Percentiles rank a stretch among this genome's conserved stretches.
Conservation (phyloP, 2,329 filamentous ascomycete genomes). For the Monilinia polystroma region DNA sequence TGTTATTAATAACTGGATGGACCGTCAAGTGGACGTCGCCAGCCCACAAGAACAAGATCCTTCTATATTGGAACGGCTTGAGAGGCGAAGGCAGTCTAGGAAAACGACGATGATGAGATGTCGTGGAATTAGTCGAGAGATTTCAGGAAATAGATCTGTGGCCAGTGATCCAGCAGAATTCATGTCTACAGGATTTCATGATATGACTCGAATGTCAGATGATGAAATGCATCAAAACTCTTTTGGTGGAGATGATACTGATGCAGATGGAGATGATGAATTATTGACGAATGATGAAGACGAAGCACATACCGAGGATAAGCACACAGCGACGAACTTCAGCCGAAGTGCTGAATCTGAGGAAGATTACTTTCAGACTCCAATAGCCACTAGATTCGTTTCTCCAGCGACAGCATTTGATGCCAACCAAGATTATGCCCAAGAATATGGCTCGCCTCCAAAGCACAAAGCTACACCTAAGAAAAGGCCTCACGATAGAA, state of each 20-base stretch:
- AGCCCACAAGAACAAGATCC: slow-evolving; percentile 59
- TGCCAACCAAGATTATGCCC: not conserved
- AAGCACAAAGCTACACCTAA: slow-evolving; percentile 20
- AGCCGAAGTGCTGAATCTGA: slow-evolving; percentile 44
- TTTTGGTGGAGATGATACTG: slow-evolving; percentile 54
- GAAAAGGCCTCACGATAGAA: slow-evolving; percentile 59
- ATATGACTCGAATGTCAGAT: slow-evolving; percentile 24
- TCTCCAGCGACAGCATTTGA: not conserved
- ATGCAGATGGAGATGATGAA: slow-evolving; percentile 75
- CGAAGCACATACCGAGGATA: slow-evolving; percentile 52
- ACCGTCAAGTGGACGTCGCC: slow-evolving; percentile 57
- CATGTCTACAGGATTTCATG: slow-evolving; percentile 46
- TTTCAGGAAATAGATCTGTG: slow-evolving; percentile 53
- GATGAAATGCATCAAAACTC: slow-evolving; percentile 16
- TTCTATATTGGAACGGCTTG: slow-evolving; percentile 57
- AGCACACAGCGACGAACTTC: slow-evolving; percentile 35
- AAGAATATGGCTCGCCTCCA: slow-evolving; percentile 3
- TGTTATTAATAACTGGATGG: slow-evolving; percentile 90
- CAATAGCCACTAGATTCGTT: slow-evolving; percentile 46
- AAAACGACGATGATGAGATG: slow-evolving; percentile 31
- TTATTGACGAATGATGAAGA: slow-evolving; percentile 78
- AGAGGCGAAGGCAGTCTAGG: slow-evolving; percentile 43
- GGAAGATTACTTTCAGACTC: slow-evolving; percentile 57
- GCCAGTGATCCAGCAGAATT: slow-evolving; percentile 65
- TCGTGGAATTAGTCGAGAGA: slow-evolving; percentile 40